Percentiles rank a stretch among this genome's conserved stretches.
Evolutionary conservation across 805 yeast species (phyloP).

Genomic region (Jamesozyma piceae): DNA sequence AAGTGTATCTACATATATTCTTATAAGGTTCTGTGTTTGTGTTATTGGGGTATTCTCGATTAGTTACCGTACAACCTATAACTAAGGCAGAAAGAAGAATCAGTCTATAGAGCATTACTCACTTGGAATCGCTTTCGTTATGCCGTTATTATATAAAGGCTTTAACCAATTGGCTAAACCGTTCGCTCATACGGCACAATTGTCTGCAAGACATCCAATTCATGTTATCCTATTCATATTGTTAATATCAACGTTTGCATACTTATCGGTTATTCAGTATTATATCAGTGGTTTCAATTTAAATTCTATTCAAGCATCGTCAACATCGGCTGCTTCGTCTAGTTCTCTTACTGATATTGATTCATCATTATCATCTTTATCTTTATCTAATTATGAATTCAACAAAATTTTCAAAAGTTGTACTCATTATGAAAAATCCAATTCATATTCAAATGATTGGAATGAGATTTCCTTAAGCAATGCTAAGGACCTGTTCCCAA

Average conservation of each 20-base stretch:
- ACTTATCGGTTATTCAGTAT: slow-evolving; percentile 63
- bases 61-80: too few relatives aligned
- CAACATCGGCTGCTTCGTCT: not conserved
- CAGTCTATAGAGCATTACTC: too few relatives aligned
- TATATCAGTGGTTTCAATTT: slow-evolving; percentile 39
- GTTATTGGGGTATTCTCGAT: too few relatives aligned
- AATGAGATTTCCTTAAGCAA: slow-evolving; percentile 14
- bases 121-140: slow-evolving; percentile 17
- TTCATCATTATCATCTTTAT: slow-evolving; percentile 2
- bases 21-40: too few relatives aligned
- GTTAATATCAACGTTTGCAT: slow-evolving; percentile 69
- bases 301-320: slow-evolving; percentile 17
- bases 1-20: too few relatives aligned
- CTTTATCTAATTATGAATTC: slow-evolving; percentile 9
- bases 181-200: slow-evolving; percentile 40
- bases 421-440: slow-evolving; percentile 18
- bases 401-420: slow-evolving; percentile 21
- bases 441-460: slow-evolving; percentile 16
- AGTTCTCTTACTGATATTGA: too few relatives aligned
- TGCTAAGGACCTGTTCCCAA: slow-evolving; percentile 7
- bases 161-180: slow-evolving; percentile 27
- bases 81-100: too few relatives aligned
- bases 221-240: slow-evolving; percentile 70
- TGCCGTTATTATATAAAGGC: slow-evolving; percentile 26
- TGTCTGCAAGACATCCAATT: slow-evolving; percentile 75